phyloP scores from a whole-genome alignment of 2,329 filamentous ascomycete genomes.

The Pyrenophora teres region DNA sequence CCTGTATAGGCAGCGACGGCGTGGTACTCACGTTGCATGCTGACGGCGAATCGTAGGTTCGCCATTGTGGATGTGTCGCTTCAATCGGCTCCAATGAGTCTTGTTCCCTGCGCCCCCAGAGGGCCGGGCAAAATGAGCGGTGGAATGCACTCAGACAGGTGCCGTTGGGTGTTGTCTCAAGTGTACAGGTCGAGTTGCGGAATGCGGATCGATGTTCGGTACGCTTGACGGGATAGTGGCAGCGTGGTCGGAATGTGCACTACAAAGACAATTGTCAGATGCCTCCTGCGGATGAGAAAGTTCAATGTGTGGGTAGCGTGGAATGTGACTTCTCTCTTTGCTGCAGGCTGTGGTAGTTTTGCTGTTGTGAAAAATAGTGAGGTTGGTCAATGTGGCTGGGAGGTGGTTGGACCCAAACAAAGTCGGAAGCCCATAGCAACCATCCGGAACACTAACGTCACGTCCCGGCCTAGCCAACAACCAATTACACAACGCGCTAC shows the following conservation, averaged over 20 bases:
- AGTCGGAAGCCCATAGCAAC: constrained; percentile 26
- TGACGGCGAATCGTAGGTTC: constrained; percentile 56
- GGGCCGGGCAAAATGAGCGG: constrained; percentile 44
- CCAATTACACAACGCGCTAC: constrained; percentile 25
- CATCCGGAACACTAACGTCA: constrained; percentile 24
- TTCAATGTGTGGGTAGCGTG: constrained; percentile 40
- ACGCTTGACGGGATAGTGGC: constrained; percentile 28
- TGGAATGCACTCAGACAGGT: constrained; percentile 40
- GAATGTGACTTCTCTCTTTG: constrained; percentile 36
- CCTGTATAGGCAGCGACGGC: not conserved
- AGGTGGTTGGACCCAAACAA: constrained; percentile 22
- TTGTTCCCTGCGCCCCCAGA: constrained; percentile 49
- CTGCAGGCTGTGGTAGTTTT: constrained; percentile 40
- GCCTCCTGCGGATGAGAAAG: constrained; percentile 26
- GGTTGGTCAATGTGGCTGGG: constrained; percentile 41
- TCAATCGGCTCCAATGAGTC: constrained; percentile 31
- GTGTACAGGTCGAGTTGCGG: constrained; percentile 23
- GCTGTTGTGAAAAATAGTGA: constrained; percentile 38
- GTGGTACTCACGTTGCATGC: constrained; percentile 53
- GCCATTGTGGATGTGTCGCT: constrained; percentile 50
- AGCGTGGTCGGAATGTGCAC: constrained; percentile 39
- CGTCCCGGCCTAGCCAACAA: constrained; percentile 16
- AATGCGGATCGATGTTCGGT: constrained; percentile 23
- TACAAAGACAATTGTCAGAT: constrained; percentile 41
- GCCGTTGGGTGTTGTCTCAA: constrained; percentile 23